Evolutionary conservation across 371 early-diverging fungal genomes (phyloP).

Genomic region (Rhizopus delemar): DNA sequence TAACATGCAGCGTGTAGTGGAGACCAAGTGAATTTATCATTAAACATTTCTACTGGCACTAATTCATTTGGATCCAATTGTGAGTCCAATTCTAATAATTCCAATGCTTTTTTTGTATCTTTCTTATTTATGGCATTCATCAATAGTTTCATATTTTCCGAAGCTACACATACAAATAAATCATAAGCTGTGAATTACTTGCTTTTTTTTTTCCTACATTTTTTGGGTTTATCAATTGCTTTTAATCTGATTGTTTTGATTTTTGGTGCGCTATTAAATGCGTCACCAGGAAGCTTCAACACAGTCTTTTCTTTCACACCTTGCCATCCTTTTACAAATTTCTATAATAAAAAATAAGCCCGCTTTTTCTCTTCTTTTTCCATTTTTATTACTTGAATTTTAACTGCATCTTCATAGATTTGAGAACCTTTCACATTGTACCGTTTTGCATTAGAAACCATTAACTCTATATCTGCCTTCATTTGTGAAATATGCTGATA

Average conservation of each 20-base stretch:
- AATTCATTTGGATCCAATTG: slow-evolving; percentile 58
- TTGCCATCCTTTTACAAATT: slow-evolving; percentile 41
- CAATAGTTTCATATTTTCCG: slow-evolving; percentile 5
- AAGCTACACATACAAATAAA: background rate
- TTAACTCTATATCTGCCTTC: slow-evolving; percentile 65
- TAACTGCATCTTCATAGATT: slow-evolving; percentile 73
- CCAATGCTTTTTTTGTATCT: slow-evolving; percentile 35
- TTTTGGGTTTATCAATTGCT: slow-evolving; percentile 41
- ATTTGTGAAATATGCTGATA: slow-evolving; percentile 64
- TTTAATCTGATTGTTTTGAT: slow-evolving; percentile 43
- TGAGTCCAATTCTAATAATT: slow-evolving; percentile 32
- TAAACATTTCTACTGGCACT: slow-evolving; percentile 61
- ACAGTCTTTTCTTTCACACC: slow-evolving; percentile 25
- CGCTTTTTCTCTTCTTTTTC: background rate
- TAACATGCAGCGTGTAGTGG: slow-evolving; percentile 89
- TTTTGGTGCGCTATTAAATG: slow-evolving; percentile 29
- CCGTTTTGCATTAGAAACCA: slow-evolving; percentile 78
- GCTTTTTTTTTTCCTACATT: slow-evolving; percentile 14
- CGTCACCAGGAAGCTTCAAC: slow-evolving; percentile 39
- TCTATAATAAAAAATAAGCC: slow-evolving; percentile 21
- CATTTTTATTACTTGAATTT: slow-evolving; percentile 49
- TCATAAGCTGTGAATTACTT: slow-evolving; percentile 1
- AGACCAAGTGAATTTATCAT: slow-evolving; percentile 77
- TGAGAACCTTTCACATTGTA: slow-evolving; percentile 80
- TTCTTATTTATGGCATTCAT: slow-evolving; percentile 38